Percentiles rank a stretch among this genome's conserved stretches.
phyloP scores from a whole-genome alignment of 768 basidiomycete species.

The Brasilioporus rufonigricans region DNA sequence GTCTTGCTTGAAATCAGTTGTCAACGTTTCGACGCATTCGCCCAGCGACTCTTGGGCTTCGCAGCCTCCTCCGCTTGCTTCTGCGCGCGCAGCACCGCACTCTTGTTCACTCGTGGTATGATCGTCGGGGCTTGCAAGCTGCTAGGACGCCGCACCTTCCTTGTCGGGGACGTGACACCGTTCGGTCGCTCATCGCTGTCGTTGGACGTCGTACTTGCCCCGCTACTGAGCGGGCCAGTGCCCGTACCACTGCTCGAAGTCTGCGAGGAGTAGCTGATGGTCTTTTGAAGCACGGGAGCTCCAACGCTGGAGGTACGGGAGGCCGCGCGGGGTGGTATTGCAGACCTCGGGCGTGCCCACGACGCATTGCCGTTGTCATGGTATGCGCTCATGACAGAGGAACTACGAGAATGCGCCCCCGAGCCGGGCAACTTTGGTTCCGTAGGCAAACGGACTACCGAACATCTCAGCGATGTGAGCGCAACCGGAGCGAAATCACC shows the following conservation, averaged over 20 bases:
- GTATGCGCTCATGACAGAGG: slow-evolving; percentile 37
- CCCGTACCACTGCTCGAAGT: slow-evolving; percentile 25
- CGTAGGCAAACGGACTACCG: slow-evolving; percentile 47
- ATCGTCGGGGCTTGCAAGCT: slow-evolving; percentile 62
- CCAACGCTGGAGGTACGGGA: slow-evolving; percentile 38
- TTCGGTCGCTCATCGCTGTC: slow-evolving; percentile 23
- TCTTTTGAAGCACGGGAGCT: slow-evolving; percentile 14
- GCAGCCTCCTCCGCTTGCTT: slow-evolving; percentile 48
- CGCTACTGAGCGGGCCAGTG: slow-evolving; percentile 28
- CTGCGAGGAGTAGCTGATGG: slow-evolving; percentile 24
- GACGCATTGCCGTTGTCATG: slow-evolving; percentile 14
- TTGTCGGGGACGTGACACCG: slow-evolving; percentile 24
- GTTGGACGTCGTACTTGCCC: slow-evolving; percentile 22
- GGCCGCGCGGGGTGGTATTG: slow-evolving; percentile 38
- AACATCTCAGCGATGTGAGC: not conserved
- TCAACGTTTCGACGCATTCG: slow-evolving; percentile 30
- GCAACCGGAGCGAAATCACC: slow-evolving; percentile 28
- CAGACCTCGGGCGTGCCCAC: slow-evolving; percentile 18
- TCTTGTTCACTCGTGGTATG: slow-evolving; percentile 68
- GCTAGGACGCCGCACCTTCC: slow-evolving; percentile 47
- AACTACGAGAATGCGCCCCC: slow-evolving; percentile 39
- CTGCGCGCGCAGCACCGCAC: slow-evolving; percentile 65
- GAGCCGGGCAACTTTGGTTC: slow-evolving; percentile 40
- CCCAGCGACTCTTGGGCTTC: slow-evolving; percentile 34
- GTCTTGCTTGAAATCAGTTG: not conserved